A percentile compares a stretch with the other conserved stretches of the same genome.
phyloP scores from a whole-genome alignment of 306 rosid genomes.

The Cucumis sativus region DNA sequence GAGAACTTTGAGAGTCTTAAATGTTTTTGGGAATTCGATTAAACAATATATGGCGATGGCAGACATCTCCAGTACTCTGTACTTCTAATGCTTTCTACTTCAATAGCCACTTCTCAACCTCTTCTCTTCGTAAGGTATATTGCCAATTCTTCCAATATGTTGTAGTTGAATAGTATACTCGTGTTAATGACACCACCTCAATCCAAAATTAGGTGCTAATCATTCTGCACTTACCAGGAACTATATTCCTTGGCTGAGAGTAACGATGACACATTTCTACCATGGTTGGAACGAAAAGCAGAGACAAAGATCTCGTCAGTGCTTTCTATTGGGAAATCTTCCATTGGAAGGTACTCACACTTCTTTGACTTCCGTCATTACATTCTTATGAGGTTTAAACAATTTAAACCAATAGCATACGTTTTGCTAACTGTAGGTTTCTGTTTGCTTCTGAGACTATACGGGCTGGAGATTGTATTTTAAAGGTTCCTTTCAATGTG shows the following conservation, averaged over 20 bases:
- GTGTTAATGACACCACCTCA: neutral
- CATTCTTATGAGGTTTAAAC: neutral
- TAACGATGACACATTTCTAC: constrained; percentile 32
- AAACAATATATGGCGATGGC: constrained; percentile 14
- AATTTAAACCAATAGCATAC: neutral
- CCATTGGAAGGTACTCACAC: constrained; percentile 34
- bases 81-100: constrained; percentile 13
- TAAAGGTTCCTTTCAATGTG: constrained; percentile 59
- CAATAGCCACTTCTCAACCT: constrained; percentile 17
- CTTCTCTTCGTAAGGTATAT: constrained; percentile 22
- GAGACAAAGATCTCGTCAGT: constrained; percentile 32
- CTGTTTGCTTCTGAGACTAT: constrained; percentile 52
- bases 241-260: constrained; percentile 9
- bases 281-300: constrained; percentile 59
- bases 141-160: neutral
- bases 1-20: constrained; percentile 1
- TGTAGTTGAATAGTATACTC: neutral
- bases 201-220: neutral
- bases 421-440: constrained; percentile 22
- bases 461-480: constrained; percentile 45
- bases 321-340: constrained; percentile 47
- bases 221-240: neutral
- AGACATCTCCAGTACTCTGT: constrained; percentile 8
- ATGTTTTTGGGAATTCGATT: constrained; percentile 31
- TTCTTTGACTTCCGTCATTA: neutral